These are phyloP conservation scores for Tuber borchii DNA, from an alignment of 495 filamentous ascomycete genomes.

Conservation along the genomic window DNA sequence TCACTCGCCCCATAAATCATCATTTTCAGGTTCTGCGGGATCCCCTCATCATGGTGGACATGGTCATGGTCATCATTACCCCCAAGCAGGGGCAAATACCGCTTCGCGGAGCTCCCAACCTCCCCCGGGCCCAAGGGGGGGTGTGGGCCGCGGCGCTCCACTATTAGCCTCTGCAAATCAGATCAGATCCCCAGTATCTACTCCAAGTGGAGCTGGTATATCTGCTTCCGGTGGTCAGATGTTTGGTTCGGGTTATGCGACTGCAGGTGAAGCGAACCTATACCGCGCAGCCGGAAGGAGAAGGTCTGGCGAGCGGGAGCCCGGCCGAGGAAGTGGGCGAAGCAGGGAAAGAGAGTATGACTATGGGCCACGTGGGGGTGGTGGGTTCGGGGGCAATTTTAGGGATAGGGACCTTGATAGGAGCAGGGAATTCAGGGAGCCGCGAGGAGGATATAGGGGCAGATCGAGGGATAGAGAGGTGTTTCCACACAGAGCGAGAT, in stretches of 20 bases:
- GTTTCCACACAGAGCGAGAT: conserved; percentile 35
- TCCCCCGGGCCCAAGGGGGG: conserved; percentile 36
- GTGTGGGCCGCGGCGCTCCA: conserved; percentile 30
- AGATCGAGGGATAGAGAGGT: conserved; percentile 30
- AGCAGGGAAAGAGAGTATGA: conserved; percentile 13
- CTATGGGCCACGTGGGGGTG: conserved; percentile 30
- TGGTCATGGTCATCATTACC: conserved; percentile 32
- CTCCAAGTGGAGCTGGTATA: conserved; percentile 27
- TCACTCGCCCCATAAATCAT: conserved; percentile 38
- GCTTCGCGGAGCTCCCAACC: conserved; percentile 29
- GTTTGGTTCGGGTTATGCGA: conserved; percentile 20
- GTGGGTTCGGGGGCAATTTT: conserved; percentile 29
- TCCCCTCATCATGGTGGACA: conserved; percentile 30
- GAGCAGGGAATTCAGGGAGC: conserved; percentile 34
- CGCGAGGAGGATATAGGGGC: conserved; percentile 33
- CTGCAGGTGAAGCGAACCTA: conserved; percentile 31
- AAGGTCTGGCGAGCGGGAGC: conserved; percentile 39
- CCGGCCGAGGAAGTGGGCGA: conserved; percentile 21
- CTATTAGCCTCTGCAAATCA: conserved; percentile 24
- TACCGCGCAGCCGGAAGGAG: conserved; percentile 28
- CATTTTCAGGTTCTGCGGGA: conserved; percentile 28
- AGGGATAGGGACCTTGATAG: conserved; percentile 34
- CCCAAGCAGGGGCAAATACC: conserved; percentile 26
- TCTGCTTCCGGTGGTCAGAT: conserved; percentile 29
- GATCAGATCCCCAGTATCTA: conserved; percentile 36